Evolutionary conservation across 2,329 filamentous ascomycete genomes (phyloP).

Genomic region (Beauveria sp.): DNA sequence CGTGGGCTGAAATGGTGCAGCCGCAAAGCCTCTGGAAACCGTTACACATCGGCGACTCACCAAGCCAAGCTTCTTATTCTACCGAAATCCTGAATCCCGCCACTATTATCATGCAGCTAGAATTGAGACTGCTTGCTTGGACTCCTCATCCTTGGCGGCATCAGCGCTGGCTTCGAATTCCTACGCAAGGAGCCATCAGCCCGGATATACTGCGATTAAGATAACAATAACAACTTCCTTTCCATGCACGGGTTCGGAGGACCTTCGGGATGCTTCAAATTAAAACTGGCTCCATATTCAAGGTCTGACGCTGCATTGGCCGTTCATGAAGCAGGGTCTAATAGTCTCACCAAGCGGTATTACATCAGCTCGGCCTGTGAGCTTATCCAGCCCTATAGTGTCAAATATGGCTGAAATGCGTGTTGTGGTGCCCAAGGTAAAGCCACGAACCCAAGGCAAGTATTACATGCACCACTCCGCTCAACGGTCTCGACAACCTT

Average conservation of each 20-base stretch:
- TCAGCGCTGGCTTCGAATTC: neutral
- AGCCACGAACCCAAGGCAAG: neutral
- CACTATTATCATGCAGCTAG: neutral
- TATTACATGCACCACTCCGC: neutral
- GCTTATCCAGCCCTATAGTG: neutral
- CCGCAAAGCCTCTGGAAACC: neutral
- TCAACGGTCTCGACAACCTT: neutral
- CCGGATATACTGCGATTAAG: neutral
- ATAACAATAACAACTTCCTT: neutral
- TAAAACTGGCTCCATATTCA: neutral
- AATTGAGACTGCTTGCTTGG: neutral
- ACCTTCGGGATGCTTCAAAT: neutral
- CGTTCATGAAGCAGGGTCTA: neutral
- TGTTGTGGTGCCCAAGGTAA: neutral
- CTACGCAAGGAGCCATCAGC: neutral
- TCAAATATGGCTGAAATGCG: neutral
- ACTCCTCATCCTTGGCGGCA: neutral
- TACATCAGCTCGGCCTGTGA: conserved; percentile 9
- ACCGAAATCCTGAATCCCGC: conserved; percentile 4
- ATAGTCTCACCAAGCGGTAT: conserved; percentile 3
- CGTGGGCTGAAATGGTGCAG: neutral
- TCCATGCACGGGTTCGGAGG: neutral
- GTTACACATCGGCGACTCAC: neutral
- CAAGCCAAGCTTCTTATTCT: neutral
- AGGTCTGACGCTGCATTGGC: neutral